These are phyloP conservation scores for Ogataea nonfermentans DNA, from an alignment of 805 yeast species.

Conservation along the genomic window DNA sequence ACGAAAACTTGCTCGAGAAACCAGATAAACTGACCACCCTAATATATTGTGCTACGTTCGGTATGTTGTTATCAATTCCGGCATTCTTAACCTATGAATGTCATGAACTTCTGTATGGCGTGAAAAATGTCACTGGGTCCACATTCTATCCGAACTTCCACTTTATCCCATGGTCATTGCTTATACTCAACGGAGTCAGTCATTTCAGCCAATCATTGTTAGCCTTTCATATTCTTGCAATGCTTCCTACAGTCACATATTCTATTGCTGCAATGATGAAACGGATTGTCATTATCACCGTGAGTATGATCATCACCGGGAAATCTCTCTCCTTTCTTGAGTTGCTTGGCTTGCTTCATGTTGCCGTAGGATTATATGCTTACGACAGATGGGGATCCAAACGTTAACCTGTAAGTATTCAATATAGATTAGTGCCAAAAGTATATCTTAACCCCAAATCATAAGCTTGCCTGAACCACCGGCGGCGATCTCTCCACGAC, in stretches of 20 bases:
- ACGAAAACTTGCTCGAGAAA: conserved; percentile 33
- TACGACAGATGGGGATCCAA: conserved; percentile 58
- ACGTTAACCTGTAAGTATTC: conserved; percentile 12
- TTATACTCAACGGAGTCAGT: conserved; percentile 66
- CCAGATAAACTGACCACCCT: conserved; percentile 82
- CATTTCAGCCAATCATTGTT: conserved; percentile 79
- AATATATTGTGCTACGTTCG: conserved; percentile 73
- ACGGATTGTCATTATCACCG: conserved; percentile 78
- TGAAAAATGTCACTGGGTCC: conserved; percentile 6
- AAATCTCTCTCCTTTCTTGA: conserved; percentile 47
- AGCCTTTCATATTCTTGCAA: conserved; percentile 77
- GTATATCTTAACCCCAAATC: conserved; percentile 38
- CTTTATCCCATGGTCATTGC: conserved; percentile 43
- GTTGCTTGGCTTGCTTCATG: conserved; percentile 47
- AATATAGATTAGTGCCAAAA: background rate
- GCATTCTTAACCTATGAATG: conserved; percentile 70
- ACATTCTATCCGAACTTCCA: conserved; percentile 24
- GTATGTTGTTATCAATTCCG: conserved; percentile 67
- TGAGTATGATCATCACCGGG: conserved; percentile 68
- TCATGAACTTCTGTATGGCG: conserved; percentile 26
- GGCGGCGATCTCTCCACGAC: conserved; percentile 41
- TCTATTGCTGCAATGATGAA: conserved; percentile 86
- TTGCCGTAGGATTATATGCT: conserved; percentile 55
- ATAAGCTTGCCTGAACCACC: conserved; percentile 59
- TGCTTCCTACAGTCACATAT: conserved; percentile 80